Conservation (phyloP, 192 early-diverging fungal species). For the Spizellomyces sp. region DNA sequence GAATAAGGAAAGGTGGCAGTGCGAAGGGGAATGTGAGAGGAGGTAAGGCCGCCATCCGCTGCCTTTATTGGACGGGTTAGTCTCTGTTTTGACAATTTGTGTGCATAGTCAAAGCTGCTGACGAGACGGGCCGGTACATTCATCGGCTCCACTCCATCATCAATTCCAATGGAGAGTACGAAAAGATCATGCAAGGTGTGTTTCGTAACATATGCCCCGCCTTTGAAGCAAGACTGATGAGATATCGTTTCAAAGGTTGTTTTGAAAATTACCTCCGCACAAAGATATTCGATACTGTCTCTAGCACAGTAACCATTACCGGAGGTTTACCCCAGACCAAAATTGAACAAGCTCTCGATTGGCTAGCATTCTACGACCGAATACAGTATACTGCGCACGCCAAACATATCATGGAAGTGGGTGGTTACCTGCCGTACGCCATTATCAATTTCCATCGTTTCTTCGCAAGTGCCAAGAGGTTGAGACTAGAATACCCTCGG, state of each 20-base stretch:
- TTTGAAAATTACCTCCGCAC: slow-evolving; percentile 88
- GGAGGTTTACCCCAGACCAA: slow-evolving; percentile 36
- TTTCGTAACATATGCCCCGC: background rate
- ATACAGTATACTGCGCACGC: slow-evolving; percentile 54
- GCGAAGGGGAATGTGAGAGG: background rate
- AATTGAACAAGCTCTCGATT: slow-evolving; percentile 69
- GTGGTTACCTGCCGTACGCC: slow-evolving; percentile 70
- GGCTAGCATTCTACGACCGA: slow-evolving; percentile 82
- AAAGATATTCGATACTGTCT: slow-evolving; percentile 75
- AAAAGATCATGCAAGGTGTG: slow-evolving; percentile 81
- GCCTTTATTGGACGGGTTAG: background rate
- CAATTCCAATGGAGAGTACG: slow-evolving; percentile 76
- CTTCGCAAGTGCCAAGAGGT: slow-evolving; percentile 68
- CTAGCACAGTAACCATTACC: slow-evolving; percentile 21
- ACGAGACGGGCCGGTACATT: slow-evolving; percentile 52
- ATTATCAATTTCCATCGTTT: slow-evolving; percentile 77
- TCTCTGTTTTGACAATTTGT: background rate
- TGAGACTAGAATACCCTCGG: slow-evolving; percentile 71
- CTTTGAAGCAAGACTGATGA: background rate
- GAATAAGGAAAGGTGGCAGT: background rate
- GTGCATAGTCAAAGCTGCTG: slow-evolving; percentile 20
- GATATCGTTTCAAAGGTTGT: slow-evolving; percentile 59
- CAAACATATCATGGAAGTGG: slow-evolving; percentile 58
- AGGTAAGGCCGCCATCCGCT: background rate
- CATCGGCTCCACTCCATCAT: slow-evolving; percentile 52